A percentile compares a stretch with the other conserved stretches of the same genome.
Evolutionary conservation across 768 basidiomycete genomes (phyloP).

Genomic region (Leccinum sublutescens): DNA sequence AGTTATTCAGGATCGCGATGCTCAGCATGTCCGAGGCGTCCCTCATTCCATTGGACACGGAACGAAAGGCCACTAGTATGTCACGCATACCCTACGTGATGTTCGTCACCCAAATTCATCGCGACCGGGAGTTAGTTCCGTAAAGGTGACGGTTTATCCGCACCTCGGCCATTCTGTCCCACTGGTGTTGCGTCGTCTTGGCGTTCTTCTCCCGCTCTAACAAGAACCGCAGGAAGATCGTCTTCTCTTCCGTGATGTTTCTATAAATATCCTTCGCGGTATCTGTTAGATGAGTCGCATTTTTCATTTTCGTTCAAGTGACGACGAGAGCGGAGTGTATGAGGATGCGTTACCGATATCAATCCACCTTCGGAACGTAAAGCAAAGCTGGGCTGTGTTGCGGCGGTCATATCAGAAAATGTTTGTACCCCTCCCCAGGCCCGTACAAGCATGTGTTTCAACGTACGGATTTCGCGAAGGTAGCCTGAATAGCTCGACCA

Average conservation of each 20-base stretch:
- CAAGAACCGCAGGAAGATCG: slow-evolving; percentile 47
- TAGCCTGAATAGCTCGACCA: slow-evolving; percentile 89
- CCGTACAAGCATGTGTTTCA: slow-evolving; percentile 6
- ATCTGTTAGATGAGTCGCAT: slow-evolving; percentile 38
- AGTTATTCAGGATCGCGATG: slow-evolving; percentile 10
- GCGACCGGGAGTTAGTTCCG: neutral
- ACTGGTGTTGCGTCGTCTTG: slow-evolving; percentile 27
- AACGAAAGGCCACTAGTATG: slow-evolving; percentile 19
- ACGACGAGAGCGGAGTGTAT: slow-evolving; percentile 11
- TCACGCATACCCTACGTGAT: slow-evolving; percentile 30
- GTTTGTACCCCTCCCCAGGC: neutral
- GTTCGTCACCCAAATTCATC: neutral
- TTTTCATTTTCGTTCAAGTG: slow-evolving; percentile 4
- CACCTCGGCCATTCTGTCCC: slow-evolving; percentile 31
- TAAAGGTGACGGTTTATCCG: slow-evolving; percentile 6
- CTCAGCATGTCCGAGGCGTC: slow-evolving; percentile 23
- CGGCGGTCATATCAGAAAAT: slow-evolving; percentile 16
- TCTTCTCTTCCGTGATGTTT: slow-evolving; percentile 61
- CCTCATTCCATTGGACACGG: slow-evolving; percentile 18
- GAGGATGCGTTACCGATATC: slow-evolving; percentile 56
- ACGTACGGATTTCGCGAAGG: slow-evolving; percentile 73
- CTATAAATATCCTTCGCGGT: slow-evolving; percentile 63
- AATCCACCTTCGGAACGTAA: slow-evolving; percentile 69
- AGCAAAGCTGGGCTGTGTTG: slow-evolving; percentile 66
- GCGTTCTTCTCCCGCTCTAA: slow-evolving; percentile 42